Percentiles rank a stretch among this genome's conserved stretches.
Evolutionary conservation across 768 basidiomycete genomes (phyloP).

Genomic region (Mycena capillaripes): DNA sequence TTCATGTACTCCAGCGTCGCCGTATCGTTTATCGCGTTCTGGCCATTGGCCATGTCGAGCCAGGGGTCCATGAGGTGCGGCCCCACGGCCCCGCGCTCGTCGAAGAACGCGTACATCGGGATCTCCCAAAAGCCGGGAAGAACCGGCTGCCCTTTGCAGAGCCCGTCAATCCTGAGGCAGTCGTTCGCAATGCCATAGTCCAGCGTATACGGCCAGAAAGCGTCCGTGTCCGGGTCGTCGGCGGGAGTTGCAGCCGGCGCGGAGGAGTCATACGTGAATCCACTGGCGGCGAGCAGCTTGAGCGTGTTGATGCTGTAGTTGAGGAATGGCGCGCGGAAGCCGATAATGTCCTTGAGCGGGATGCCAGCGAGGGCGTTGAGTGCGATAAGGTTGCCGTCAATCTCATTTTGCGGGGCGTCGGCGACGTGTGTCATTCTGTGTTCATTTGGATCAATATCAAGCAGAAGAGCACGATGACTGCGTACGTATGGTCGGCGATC

Average conservation of each 20-base stretch:
- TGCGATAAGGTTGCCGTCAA: constrained; percentile 83
- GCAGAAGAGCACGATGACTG: too few relatives aligned
- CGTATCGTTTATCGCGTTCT: constrained; percentile 61
- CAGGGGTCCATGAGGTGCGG: constrained; percentile 87
- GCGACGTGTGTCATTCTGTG: constrained; percentile 85
- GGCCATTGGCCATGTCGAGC: constrained; percentile 74
- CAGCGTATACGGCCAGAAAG: constrained; percentile 87
- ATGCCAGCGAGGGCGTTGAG: constrained; percentile 86
- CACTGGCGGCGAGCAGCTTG: constrained; percentile 60
- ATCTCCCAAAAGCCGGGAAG: constrained; percentile 88
- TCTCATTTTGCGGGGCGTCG: constrained; percentile 70
- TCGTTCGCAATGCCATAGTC: constrained; percentile 88
- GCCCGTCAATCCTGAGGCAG: constrained; percentile 66
- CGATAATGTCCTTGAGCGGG: constrained; percentile 71
- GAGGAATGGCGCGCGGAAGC: constrained; percentile 86
- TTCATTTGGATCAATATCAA: too few relatives aligned
- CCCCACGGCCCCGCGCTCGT: constrained; percentile 65
- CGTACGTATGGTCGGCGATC: constrained; percentile 79
- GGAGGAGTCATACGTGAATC: constrained; percentile 82
- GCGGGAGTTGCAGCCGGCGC: constrained; percentile 74
- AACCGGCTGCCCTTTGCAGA: constrained; percentile 78
- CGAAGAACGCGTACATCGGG: constrained; percentile 87
- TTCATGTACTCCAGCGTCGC: constrained; percentile 81
- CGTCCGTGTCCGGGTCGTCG: constrained; percentile 74
- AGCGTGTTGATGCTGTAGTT: constrained; percentile 77